Conservation (phyloP, 305 asterid species). For the Stenogyne calaminthoides region DNA sequence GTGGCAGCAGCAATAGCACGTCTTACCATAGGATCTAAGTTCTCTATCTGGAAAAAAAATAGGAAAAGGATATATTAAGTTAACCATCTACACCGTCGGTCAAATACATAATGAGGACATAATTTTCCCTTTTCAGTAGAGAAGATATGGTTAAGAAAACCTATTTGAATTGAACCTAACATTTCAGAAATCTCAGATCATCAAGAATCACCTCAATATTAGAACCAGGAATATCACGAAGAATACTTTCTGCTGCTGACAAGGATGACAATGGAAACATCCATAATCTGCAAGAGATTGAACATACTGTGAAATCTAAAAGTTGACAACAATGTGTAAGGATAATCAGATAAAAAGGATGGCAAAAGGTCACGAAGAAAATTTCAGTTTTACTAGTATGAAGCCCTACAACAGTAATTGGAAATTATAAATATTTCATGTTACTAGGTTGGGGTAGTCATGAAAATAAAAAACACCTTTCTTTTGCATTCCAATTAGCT, state of each 20-base stretch:
- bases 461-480: constrained; percentile 55
- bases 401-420: constrained; percentile 2
- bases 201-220: constrained; percentile 62
- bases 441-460: constrained; percentile 18
- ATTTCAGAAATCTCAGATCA: constrained; percentile 15
- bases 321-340: constrained; percentile 20
- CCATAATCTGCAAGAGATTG: constrained; percentile 71
- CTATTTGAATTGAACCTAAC: constrained; percentile 20
- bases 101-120: constrained; percentile 32
- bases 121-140: constrained; percentile 10
- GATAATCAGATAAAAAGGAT: constrained; percentile 1
- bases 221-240: constrained; percentile 53
- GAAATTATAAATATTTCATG: constrained; percentile 2
- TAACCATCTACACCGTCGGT: constrained; percentile 14
- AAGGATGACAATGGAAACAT: constrained; percentile 80
- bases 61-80: constrained; percentile 20
- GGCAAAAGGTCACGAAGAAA: constrained; percentile 1
- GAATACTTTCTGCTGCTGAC: constrained; percentile 67
- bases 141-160: constrained; percentile 30
- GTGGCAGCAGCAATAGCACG: constrained; percentile 88
- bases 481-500: constrained; percentile 84
- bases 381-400: constrained; percentile 17
- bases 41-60: constrained; percentile 64
- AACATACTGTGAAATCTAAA: constrained; percentile 12
- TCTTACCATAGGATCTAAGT: constrained; percentile 84